These are phyloP conservation scores for Termitomyces sp. DNA, from an alignment of 768 basidiomycete species.

Conservation along the genomic window DNA sequence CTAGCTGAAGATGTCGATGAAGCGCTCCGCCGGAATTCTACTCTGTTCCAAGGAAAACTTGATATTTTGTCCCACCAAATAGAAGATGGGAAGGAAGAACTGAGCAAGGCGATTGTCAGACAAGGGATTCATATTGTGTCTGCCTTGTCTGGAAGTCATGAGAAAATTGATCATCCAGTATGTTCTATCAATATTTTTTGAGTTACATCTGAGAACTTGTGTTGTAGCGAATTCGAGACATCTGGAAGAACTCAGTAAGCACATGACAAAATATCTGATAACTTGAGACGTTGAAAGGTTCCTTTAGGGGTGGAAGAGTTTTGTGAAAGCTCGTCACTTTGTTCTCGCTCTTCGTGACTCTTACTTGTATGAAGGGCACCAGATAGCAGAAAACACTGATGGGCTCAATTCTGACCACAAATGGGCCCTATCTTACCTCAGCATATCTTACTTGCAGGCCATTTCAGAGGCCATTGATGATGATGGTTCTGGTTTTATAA, in stretches of 20 bases:
- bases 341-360: no score
- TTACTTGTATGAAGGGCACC: neutral
- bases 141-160: neutral
- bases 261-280: neutral
- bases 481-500: constrained; percentile 1
- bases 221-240: neutral
- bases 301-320: neutral
- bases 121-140: neutral
- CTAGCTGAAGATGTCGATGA: neutral
- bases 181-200: neutral
- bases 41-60: neutral
- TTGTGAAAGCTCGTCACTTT: neutral
- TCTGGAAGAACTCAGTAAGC: no score
- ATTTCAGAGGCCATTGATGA: constrained; percentile 3
- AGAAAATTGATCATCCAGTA: neutral
- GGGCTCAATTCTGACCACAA: neutral
- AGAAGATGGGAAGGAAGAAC: neutral
- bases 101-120: neutral
- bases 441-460: neutral
- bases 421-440: neutral
- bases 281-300: neutral
- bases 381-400: no score
- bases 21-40: neutral
- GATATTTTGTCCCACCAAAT: neutral
- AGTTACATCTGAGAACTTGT: neutral